Evolutionary conservation across 176 grass and related monocot genomes (phyloP).

Genomic region (Luzula sylvatica): DNA sequence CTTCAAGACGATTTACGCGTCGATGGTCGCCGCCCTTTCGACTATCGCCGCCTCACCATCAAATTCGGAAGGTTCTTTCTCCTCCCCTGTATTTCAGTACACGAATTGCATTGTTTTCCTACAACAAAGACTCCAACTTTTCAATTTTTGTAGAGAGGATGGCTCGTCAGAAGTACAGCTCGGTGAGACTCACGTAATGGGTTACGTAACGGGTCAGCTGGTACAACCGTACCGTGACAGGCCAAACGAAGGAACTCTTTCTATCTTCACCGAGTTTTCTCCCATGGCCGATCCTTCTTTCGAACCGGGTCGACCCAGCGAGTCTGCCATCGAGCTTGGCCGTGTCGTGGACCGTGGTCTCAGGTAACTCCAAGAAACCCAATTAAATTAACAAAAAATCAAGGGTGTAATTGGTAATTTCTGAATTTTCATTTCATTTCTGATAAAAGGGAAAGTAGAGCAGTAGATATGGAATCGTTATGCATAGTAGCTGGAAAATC

Average conservation of each 20-base stretch:
- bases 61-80: conserved; percentile 51
- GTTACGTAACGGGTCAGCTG: conserved; percentile 69
- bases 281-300: conserved; percentile 96
- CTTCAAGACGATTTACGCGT: conserved; percentile 64
- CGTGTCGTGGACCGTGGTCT: conserved; percentile 31
- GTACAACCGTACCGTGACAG: conserved; percentile 82
- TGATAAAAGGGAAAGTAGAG: conserved; percentile 67
- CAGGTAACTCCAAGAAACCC: too few relatives aligned
- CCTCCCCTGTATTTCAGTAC: neutral
- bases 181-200: conserved; percentile 81
- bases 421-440: neutral
- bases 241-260: conserved; percentile 72
- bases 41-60: conserved; percentile 67
- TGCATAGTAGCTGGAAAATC: conserved; percentile 85
- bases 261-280: conserved; percentile 93
- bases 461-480: conserved; percentile 92
- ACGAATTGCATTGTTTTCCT: neutral
- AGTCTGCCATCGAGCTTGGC: conserved; percentile 77
- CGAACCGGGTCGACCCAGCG: conserved; percentile 62
- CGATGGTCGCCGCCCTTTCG: conserved; percentile 79
- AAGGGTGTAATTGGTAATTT: too few relatives aligned
- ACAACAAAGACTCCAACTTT: neutral
- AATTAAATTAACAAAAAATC: too few relatives aligned
- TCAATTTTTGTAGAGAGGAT: conserved; percentile 45
- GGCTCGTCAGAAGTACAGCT: conserved; percentile 77